phyloP scores from a whole-genome alignment of 2,329 filamentous ascomycete genomes.

The Fusarium foetens region DNA sequence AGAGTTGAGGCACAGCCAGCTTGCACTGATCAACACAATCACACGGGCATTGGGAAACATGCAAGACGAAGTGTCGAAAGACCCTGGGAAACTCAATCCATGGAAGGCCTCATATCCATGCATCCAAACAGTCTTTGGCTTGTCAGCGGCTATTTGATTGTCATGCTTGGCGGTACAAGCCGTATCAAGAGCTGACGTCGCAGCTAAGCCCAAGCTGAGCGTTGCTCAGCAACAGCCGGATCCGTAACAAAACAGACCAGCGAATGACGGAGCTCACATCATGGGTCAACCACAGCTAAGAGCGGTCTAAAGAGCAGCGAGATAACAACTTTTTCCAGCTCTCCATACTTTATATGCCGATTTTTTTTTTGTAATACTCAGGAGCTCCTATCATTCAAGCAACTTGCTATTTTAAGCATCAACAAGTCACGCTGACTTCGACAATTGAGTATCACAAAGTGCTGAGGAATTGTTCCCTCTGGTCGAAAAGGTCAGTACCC shows the following conservation, averaged over 20 bases:
- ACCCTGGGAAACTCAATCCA: background rate
- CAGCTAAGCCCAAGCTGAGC: slow-evolving; percentile 11
- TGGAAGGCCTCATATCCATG: background rate
- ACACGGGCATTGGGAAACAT: background rate
- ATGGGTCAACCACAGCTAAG: slow-evolving; percentile 19
- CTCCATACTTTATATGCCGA: background rate
- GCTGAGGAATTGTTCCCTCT: slow-evolving; percentile 17
- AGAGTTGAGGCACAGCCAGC: background rate
- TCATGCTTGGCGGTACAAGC: background rate
- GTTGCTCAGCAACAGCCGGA: slow-evolving; percentile 42
- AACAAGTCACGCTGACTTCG: background rate
- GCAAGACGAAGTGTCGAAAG: background rate
- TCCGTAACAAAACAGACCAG: slow-evolving; percentile 41
- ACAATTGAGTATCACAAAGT: background rate
- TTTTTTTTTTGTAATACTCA: background rate
- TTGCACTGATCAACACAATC: background rate
- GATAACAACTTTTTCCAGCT: background rate
- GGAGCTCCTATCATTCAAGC: background rate
- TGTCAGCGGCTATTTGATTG: background rate
- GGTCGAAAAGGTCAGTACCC: slow-evolving; percentile 15
- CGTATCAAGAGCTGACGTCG: slow-evolving; percentile 14
- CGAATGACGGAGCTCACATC: slow-evolving; percentile 37
- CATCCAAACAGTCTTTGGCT: background rate
- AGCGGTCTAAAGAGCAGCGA: slow-evolving; percentile 7
- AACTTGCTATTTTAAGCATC: background rate